phyloP scores from a whole-genome alignment of 2,329 filamentous ascomycete species.

The Pseudocercospora vitis region DNA sequence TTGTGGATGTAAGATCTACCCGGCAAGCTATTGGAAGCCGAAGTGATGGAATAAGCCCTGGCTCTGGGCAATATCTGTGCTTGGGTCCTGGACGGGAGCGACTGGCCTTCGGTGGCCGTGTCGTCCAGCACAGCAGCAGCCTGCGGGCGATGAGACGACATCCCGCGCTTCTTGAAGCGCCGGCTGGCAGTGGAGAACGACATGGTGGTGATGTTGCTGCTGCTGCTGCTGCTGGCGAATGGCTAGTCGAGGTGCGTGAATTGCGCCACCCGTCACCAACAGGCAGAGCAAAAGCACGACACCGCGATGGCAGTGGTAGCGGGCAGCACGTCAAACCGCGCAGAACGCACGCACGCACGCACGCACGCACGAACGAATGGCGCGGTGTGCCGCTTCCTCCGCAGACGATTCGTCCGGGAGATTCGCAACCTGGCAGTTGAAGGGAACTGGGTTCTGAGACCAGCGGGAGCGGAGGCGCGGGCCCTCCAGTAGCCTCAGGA shows the following conservation, averaged over 20 bases:
- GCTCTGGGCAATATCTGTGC: constrained; percentile 8
- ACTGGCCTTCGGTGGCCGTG: too few species aligned
- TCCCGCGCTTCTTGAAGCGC: constrained; percentile 27
- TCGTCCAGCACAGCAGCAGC: constrained; percentile 11
- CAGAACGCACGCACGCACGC: not conserved
- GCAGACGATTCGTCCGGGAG: constrained; percentile 2
- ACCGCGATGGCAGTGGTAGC: not conserved
- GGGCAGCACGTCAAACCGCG: constrained; percentile 10
- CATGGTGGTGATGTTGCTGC: constrained; percentile 17
- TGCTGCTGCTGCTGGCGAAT: too few species aligned
- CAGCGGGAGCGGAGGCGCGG: constrained; percentile 6
- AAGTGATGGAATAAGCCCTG: constrained; percentile 18
- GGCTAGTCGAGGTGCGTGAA: too few species aligned
- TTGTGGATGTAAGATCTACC: constrained; percentile 40
- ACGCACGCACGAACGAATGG: not conserved
- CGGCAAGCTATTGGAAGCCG: constrained; percentile 31
- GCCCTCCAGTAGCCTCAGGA: not conserved
- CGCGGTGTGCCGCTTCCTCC: too few species aligned
- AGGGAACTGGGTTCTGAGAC: not conserved
- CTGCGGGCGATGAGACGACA: constrained; percentile 25
- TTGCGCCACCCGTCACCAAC: too few species aligned
- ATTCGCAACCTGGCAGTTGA: not conserved
- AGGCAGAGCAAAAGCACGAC: too few species aligned
- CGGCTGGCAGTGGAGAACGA: constrained; percentile 21
- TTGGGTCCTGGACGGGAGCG: not conserved